These are phyloP conservation scores for Ascochyta lentis DNA, from an alignment of 2,329 filamentous ascomycete species.

Conservation along the genomic window DNA sequence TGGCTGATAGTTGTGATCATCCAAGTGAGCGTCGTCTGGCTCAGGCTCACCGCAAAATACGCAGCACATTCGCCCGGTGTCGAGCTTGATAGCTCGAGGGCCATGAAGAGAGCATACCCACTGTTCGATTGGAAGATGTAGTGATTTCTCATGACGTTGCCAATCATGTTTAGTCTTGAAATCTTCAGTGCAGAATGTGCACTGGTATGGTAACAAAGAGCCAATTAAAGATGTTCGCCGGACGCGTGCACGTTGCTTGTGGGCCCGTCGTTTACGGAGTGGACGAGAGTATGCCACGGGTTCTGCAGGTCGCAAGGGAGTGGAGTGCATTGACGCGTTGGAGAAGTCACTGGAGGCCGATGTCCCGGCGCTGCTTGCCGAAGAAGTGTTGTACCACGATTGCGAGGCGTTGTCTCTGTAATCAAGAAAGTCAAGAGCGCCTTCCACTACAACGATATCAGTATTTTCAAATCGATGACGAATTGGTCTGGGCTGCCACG, in stretches of 20 bases:
- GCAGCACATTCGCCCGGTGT: constrained; percentile 15
- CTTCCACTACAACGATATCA: not conserved
- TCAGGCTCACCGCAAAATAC: constrained; percentile 14
- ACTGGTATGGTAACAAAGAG: constrained; percentile 31
- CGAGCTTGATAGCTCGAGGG: constrained; percentile 5
- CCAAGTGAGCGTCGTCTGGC: constrained; percentile 17
- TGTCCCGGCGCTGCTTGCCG: constrained; percentile 34
- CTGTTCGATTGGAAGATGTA: constrained; percentile 36
- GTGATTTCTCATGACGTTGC: constrained; percentile 39
- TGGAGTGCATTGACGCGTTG: constrained; percentile 7
- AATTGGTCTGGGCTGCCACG: not conserved
- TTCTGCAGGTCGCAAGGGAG: not conserved
- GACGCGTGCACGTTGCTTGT: constrained; percentile 17
- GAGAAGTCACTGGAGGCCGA: constrained; percentile 33
- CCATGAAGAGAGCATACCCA: constrained; percentile 30
- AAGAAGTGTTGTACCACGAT: constrained; percentile 21
- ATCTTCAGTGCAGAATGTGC: constrained; percentile 40
- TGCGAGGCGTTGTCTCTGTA: constrained; percentile 6
- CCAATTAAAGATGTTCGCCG: constrained; percentile 16
- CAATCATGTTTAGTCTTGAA: constrained; percentile 42
- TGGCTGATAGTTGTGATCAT: constrained; percentile 27
- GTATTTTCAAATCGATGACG: accelerated
- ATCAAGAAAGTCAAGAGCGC: not conserved
- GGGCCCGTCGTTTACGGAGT: constrained; percentile 9
- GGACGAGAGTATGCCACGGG: constrained; percentile 1